A percentile compares a stretch with the other conserved stretches of the same genome.
Conservation (phyloP, 176 grass and related monocot genomes). For the Aegilops longissima region DNA sequence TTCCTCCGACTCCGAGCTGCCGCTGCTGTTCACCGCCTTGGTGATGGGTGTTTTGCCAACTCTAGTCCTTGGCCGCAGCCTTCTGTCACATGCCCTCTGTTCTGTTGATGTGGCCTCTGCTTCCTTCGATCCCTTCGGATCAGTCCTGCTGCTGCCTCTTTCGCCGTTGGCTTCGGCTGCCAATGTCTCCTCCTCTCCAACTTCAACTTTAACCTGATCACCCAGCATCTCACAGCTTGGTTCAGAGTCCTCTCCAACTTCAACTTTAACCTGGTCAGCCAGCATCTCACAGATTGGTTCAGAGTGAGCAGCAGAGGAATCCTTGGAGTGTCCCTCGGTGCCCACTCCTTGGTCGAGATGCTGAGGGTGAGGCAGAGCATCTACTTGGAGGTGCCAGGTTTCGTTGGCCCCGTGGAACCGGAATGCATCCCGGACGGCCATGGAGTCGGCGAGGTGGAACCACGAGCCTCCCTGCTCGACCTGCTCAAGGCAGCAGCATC, state of each 20-base stretch:
- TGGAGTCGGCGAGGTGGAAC: not conserved
- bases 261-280: not conserved
- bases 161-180: too few species aligned
- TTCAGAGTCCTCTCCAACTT: not conserved
- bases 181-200: too few species aligned
- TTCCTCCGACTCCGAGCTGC: not conserved
- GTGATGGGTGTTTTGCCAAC: too few species aligned
- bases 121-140: too few species aligned
- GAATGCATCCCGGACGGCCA: not conserved
- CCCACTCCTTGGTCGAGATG: not conserved
- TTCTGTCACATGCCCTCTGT: too few species aligned
- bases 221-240: not conserved
- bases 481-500: not conserved
- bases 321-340: not conserved
- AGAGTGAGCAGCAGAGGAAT: not conserved
- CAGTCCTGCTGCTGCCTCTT: too few species aligned
- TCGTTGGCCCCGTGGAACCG: not conserved
- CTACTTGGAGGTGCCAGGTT: not conserved
- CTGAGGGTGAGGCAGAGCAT: not conserved
- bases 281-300: not conserved
- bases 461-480: not conserved
- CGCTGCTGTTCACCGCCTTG: not conserved
- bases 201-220: not conserved
- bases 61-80: too few species aligned
- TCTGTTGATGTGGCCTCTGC: too few species aligned